phyloP scores from a whole-genome alignment of 116 monocot species.

The Posidonia oceanica region DNA sequence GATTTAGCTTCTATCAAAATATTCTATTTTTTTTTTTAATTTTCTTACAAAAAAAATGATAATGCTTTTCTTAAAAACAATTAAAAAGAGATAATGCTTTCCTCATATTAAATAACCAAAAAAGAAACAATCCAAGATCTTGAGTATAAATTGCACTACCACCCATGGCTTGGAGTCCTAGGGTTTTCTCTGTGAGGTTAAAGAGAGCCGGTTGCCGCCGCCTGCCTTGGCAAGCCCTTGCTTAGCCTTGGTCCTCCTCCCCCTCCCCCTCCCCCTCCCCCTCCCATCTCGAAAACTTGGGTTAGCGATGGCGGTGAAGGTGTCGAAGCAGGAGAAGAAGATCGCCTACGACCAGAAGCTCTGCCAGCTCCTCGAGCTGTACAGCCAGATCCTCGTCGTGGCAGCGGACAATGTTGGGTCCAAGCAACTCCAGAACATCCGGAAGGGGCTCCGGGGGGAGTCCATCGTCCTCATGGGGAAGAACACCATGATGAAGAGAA shows the following conservation, averaged over 20 bases:
- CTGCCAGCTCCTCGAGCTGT: slow-evolving; percentile 11
- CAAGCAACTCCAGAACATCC: slow-evolving; percentile 37
- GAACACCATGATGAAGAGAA: slow-evolving; percentile 56
- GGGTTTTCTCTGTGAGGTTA: slow-evolving; percentile 2
- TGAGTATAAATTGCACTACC: too few species aligned
- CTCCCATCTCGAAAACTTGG: not conserved
- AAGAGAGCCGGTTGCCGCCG: not conserved
- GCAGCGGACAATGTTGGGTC: slow-evolving; percentile 44
- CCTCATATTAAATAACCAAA: too few species aligned
- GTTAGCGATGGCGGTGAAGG: slow-evolving; percentile 22
- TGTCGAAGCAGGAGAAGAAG: slow-evolving; percentile 41
- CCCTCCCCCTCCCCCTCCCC: not conserved
- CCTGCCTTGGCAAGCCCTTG: slow-evolving; percentile 16
- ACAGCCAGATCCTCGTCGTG: slow-evolving; percentile 26
- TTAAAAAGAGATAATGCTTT: too few species aligned
- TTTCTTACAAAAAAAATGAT: too few species aligned
- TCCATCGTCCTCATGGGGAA: slow-evolving; percentile 58
- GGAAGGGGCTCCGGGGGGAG: slow-evolving; percentile 41
- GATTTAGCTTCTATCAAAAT: too few species aligned
- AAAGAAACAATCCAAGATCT: too few species aligned
- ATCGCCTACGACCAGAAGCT: slow-evolving; percentile 21
- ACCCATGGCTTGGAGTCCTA: too few species aligned
- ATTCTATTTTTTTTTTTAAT: too few species aligned
- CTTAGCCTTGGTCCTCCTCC: slow-evolving; percentile 23
- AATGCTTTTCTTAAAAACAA: too few species aligned